Conservation (phyloP, 768 basidiomycete genomes). For the Boletus tomentosulus region DNA sequence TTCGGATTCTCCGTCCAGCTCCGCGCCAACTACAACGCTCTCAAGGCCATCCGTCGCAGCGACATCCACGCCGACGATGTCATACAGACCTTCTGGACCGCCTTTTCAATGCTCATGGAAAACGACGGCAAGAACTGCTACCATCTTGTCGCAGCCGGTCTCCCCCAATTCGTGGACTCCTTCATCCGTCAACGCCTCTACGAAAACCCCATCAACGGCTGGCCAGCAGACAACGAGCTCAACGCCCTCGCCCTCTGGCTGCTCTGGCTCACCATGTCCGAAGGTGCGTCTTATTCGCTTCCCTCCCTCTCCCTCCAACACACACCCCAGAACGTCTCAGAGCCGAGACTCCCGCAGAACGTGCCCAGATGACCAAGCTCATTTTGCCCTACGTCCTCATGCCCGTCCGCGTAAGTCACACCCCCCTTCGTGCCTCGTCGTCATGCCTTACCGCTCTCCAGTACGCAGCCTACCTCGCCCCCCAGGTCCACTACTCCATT, state of each 20-base stretch:
- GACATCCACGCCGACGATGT: conserved; percentile 32
- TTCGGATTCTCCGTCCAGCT: conserved; percentile 37
- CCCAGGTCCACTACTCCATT: conserved; percentile 55
- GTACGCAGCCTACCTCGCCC: conserved; percentile 57
- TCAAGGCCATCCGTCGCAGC: conserved; percentile 29
- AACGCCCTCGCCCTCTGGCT: conserved; percentile 60
- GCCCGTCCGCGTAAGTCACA: conserved; percentile 42
- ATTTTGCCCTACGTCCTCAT: conserved; percentile 47
- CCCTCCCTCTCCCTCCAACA: conserved; percentile 9
- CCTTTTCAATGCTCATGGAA: conserved; percentile 57
- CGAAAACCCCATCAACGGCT: conserved; percentile 41
- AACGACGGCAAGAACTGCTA: conserved; percentile 63
- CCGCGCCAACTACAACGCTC: conserved; percentile 32
- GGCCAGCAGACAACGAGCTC: conserved; percentile 50
- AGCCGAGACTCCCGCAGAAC: conserved; percentile 25
- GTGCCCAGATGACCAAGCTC: conserved; percentile 27
- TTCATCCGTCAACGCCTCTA: conserved; percentile 48
- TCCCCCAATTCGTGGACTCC: conserved; percentile 42
- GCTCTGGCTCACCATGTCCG: conserved; percentile 56
- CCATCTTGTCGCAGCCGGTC: conserved; percentile 51
- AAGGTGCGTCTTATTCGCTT: conserved; percentile 35
- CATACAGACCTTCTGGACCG: conserved; percentile 39
- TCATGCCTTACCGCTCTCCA: conserved; percentile 22
- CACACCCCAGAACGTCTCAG: conserved; percentile 26
- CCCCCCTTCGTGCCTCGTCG: not conserved